Evolutionary conservation across 345 rosid genomes (phyloP), one percentile per base, ranked within the genome.

Genomic region (Raphanus raphanistrum): DNA sequence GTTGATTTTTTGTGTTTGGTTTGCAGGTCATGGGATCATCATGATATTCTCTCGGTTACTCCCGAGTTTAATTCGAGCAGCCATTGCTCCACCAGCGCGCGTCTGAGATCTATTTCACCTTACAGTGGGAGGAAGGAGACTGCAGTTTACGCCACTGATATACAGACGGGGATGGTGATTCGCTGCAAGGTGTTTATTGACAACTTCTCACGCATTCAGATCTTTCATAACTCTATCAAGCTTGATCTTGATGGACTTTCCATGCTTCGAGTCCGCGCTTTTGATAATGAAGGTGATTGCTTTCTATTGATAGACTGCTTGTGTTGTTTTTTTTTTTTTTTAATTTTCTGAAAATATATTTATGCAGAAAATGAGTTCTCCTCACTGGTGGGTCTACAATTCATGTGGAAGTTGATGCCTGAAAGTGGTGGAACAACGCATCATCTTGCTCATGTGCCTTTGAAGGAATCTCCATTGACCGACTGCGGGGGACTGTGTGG

Each of bases 131-230:
- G 96, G 75, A 92, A 90, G 78, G 98, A 94, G 79, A 94, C 97
- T 33, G 96, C 98, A 1, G 89, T 94, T 74, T 94, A 92, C 82
- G 97, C 98, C 64, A 86, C 93, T 71, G 98, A 94, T 76, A 72
- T 82, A 26, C 78, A 84, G 48, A 89, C 94, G 0, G 98, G 97
- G 77, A 83, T 82, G 80, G 93, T 94, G 70, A 89, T 94, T 80
- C 98, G 97, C 58, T 94, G 98, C 90, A 94, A 92, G 79, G 97
- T 94, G 65, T 94, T 94, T 64, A 90, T 94, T 79, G 98, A 94
- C 81, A 92, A 80, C 58, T 86, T 94, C 80, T 89, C 94, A 25
- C 86, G 97, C 83, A 88, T 94, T 50, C 96, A 89, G 87, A 94
- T 94, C 74, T 94, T 92, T 83, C 98, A 94, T 71, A 92, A 86